Base-by-base conservation (phyloP, 768 basidiomycete genomes). In the Tricholoma matsutake region DNA sequence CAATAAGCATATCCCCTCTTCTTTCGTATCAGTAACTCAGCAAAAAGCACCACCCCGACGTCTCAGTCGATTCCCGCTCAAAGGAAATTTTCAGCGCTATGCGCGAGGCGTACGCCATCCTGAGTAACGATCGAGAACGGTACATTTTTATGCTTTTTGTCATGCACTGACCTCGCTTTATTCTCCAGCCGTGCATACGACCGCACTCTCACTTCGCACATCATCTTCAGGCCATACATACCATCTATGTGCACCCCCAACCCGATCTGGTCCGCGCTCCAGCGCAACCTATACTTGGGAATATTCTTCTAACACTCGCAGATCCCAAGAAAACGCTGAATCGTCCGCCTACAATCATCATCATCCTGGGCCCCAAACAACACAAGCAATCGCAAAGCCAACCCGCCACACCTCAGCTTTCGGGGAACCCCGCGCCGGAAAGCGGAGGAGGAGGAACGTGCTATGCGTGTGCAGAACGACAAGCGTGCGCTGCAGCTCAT, bases 31-130 rank as follows among this genome's bases (percentile, higher is more conserved):
- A 62, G 29, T 59, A 80, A 78, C 64, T 81, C 61, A 81, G 80
- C 22, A 81, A 80, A 66, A 67, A 68, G 60, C 79, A 82, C 59
- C 81, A 83, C 64, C 81, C 81, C 1, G 81, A 83, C 60, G 72
- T 83, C 22, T 76, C 81, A 4, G 73, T 77, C 11, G 78, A 81
- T 52, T 75, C 76, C 3, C 65, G 68, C 28, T 79, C 80, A 4
- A 71, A 68, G 37, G 71, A 75, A 6, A 61, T 77, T 5, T 83
- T 79, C 60, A 65, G 69, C 11, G 74, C 75, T 28, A 75, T 77
- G 6, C 78, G 74, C 51, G 79, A 80, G 61, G 81, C 81, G 0
- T 83, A 83, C 63, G 63, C 79, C 2, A 67, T 82, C 1, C 67
- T 83, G 14, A 73, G 71, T 43, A 76, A 81, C 60, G 81, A 82